Evolutionary conservation across 106 monocot species (phyloP).

Genomic region (Triglochin maritima): DNA sequence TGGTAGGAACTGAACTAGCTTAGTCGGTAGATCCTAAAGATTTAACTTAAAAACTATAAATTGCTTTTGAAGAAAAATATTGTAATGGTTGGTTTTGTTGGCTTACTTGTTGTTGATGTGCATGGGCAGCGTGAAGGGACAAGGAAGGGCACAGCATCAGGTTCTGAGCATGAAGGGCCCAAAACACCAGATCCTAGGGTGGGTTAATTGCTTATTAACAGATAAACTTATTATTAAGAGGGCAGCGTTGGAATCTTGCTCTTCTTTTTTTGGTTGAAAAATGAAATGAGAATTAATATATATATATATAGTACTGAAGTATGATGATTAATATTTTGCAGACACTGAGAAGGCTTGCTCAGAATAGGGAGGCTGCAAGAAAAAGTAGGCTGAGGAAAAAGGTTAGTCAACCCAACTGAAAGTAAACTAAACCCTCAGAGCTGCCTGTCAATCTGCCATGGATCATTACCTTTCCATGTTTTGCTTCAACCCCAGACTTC

Average conservation of each 20-base stretch:
- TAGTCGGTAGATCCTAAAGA: neutral
- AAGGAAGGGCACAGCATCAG: slow-evolving; percentile 31
- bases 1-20: neutral
- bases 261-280: neutral
- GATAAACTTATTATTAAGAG: neutral
- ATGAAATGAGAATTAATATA: neutral
- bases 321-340: neutral
- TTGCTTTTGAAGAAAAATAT: neutral
- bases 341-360: slow-evolving; percentile 34
- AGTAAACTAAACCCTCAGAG: too few relatives aligned
- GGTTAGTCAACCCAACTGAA: slow-evolving; percentile 19
- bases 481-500: too few relatives aligned
- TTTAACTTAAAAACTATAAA: neutral
- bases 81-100: neutral
- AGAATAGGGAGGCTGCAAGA: slow-evolving; percentile 76
- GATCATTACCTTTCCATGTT: too few relatives aligned
- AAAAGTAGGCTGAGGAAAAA: slow-evolving; percentile 79
- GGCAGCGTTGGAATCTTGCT: neutral
- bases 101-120: neutral
- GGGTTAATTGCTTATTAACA: neutral
- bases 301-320: neutral
- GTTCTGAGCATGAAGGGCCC: slow-evolving; percentile 51
- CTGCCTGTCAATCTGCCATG: too few relatives aligned
- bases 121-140: slow-evolving; percentile 31
- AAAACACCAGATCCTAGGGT: slow-evolving; percentile 70